Evolutionary conservation across 1,139 yeast genomes (phyloP).

Genomic region (Eremothecium cymbalariae): DNA sequence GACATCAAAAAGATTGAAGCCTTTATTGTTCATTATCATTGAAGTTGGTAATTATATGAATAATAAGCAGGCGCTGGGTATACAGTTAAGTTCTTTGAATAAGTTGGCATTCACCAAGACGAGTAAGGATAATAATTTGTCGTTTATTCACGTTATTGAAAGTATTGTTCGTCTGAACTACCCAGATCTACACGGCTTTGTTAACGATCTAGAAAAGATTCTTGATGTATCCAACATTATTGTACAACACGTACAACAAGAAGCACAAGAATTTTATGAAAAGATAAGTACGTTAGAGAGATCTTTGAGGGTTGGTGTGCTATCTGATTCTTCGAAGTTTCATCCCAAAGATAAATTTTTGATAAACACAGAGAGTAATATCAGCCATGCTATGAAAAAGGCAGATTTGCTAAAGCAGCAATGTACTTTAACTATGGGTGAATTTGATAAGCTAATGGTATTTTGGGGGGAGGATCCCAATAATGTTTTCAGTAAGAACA

Average conservation of each 20-base stretch:
- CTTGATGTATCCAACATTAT: constrained; percentile 59
- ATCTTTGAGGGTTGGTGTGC: constrained; percentile 59
- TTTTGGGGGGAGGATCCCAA: constrained; percentile 74
- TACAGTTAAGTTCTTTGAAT: constrained; percentile 72
- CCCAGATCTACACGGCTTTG: constrained; percentile 68
- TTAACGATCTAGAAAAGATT: constrained; percentile 62
- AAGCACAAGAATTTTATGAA: constrained; percentile 55
- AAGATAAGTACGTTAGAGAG: constrained; percentile 46
- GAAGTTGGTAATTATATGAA: constrained; percentile 93
- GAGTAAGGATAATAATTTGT: constrained; percentile 60
- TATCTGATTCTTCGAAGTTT: constrained; percentile 56
- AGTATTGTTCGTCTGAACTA: constrained; percentile 65
- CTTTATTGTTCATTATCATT: constrained; percentile 65
- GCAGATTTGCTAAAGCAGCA: constrained; percentile 49
- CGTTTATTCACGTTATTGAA: constrained; percentile 82
- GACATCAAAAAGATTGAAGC: constrained; percentile 53
- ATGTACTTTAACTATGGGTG: constrained; percentile 44
- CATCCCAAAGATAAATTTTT: constrained; percentile 75
- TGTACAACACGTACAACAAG: constrained; percentile 65
- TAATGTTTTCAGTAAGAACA: constrained; percentile 52
- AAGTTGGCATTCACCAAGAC: constrained; percentile 82
- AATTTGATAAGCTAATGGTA: constrained; percentile 55
- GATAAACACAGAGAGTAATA: constrained; percentile 43
- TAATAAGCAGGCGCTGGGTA: constrained; percentile 81
- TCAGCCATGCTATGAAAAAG: constrained; percentile 54